These are phyloP conservation scores for Halocafeteria seosinensis DNA, from an alignment of 108 stramenopile species.

Conservation along the genomic window DNA sequence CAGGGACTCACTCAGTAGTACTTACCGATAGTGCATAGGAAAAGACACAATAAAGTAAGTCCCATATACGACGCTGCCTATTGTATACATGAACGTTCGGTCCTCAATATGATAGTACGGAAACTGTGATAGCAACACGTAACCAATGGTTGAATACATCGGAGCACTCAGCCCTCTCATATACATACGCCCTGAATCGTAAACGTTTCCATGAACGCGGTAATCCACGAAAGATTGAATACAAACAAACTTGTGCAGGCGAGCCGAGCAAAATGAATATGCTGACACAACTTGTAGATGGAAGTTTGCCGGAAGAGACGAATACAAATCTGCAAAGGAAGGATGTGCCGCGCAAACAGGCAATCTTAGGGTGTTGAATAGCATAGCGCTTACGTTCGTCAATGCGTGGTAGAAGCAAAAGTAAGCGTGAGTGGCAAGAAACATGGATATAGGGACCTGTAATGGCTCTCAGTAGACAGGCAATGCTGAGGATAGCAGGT, in stretches of 20 bases:
- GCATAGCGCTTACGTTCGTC: conserved; percentile 64
- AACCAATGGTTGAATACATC: neutral
- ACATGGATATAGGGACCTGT: conserved; percentile 19
- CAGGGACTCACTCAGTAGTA: no score
- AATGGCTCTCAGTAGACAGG: neutral
- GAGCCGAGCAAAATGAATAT: conserved; percentile 18
- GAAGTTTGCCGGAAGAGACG: no score
- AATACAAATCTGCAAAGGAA: no score
- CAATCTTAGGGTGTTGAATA: conserved; percentile 1
- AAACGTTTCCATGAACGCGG: conserved; percentile 90
- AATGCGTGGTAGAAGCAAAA: conserved; percentile 81
- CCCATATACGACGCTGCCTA: conserved; percentile 74
- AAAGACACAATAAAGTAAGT: conserved; percentile 93
- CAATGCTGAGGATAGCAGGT: conserved; percentile 32
- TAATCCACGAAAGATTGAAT: conserved; percentile 53
- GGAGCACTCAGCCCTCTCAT: neutral
- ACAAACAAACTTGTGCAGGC: conserved; percentile 24
- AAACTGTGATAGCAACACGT: conserved; percentile 55
- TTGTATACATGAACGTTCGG: conserved; percentile 43
- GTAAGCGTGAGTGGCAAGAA: conserved; percentile 87
- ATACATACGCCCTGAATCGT: conserved; percentile 52
- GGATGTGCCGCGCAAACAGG: no score
- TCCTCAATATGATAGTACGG: conserved; percentile 88
- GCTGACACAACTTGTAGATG: no score
- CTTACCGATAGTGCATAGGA: conserved; percentile 66